These are phyloP conservation scores for Pseudonitzschia multistriata DNA, from an alignment of 108 stramenopile genomes.

Conservation along the genomic window DNA sequence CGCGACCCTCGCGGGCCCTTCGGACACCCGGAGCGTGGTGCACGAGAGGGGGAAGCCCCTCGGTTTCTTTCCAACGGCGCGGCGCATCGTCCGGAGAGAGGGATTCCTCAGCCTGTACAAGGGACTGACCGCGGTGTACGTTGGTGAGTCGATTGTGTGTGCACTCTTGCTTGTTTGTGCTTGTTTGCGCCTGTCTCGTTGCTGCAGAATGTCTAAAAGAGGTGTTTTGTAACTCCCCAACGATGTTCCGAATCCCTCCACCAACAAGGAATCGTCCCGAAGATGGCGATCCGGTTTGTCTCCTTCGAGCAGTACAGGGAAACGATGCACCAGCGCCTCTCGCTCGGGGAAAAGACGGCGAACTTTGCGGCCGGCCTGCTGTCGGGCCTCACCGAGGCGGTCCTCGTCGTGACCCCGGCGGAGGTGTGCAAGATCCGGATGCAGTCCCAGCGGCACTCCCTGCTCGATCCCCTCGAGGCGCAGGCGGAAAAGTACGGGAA, in stretches of 20 bases:
- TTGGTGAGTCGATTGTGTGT: too few species aligned
- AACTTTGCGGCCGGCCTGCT: conserved; percentile 85
- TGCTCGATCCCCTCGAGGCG: conserved; percentile 82
- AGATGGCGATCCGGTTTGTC: conserved; percentile 98
- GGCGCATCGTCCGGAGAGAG: conserved; percentile 87
- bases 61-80: conserved; percentile 78
- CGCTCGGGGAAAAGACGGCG: conserved; percentile 37
- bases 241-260: neutral
- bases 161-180: too few species aligned
- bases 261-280: conserved; percentile 83
- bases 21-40: too few species aligned
- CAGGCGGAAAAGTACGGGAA: conserved; percentile 87
- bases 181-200: too few species aligned
- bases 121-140: conserved; percentile 94
- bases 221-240: neutral
- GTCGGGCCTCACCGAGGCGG: conserved; percentile 85
- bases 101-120: conserved; percentile 96
- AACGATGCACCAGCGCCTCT: conserved; percentile 1
- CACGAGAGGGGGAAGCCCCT: too few species aligned
- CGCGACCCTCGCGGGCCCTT: conserved; percentile 14
- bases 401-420: conserved; percentile 72
- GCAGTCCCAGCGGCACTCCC: conserved; percentile 88
- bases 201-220: too few species aligned
- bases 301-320: conserved; percentile 89
- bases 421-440: conserved; percentile 95